phyloP scores from a whole-genome alignment of 1,284 basidiomycete genomes.

The Pholiota adiposa region DNA sequence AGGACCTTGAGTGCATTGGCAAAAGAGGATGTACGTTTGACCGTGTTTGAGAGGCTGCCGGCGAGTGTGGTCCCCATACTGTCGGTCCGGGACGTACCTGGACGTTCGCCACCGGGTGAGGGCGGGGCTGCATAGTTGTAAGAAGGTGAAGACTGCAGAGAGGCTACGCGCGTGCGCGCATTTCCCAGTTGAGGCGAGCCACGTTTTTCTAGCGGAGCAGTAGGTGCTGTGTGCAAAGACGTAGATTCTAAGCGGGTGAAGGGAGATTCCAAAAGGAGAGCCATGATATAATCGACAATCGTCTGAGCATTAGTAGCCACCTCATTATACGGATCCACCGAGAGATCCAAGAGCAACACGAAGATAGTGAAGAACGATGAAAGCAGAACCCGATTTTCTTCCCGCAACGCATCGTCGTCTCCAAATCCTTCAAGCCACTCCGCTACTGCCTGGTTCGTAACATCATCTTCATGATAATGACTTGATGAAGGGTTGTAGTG shows the following conservation, averaged over 20 bases:
- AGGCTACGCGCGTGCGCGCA: conserved; percentile 54
- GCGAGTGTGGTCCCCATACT: conserved; percentile 65
- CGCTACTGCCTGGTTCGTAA: conserved; percentile 71
- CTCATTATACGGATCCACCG: conserved; percentile 92
- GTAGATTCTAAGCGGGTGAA: conserved; percentile 77
- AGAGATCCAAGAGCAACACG: conserved; percentile 87
- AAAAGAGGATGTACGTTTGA: conserved; percentile 84
- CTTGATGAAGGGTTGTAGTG: conserved; percentile 32
- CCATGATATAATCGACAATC: conserved; percentile 91
- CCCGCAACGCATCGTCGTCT: conserved; percentile 69
- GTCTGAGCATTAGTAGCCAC: conserved; percentile 91
- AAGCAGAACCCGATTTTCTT: conserved; percentile 83
- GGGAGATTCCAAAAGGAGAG: conserved; percentile 86
- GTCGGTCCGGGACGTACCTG: conserved; percentile 58
- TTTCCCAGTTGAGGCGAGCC: conserved; percentile 35
- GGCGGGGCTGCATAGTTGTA: conserved; percentile 42
- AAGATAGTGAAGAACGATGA: conserved; percentile 95
- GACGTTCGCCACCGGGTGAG: conserved; percentile 41
- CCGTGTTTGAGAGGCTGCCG: conserved; percentile 62
- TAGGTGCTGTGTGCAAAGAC: conserved; percentile 58
- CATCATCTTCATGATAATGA: conserved; percentile 55
- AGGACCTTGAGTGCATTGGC: conserved; percentile 83
- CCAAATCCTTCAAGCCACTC: conserved; percentile 77
- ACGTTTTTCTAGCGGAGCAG: conserved; percentile 40
- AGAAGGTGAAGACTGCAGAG: conserved; percentile 50